Base-by-base conservation (phyloP, 2,329 filamentous ascomycete species). In the Cytospora chrysosperma region DNA sequence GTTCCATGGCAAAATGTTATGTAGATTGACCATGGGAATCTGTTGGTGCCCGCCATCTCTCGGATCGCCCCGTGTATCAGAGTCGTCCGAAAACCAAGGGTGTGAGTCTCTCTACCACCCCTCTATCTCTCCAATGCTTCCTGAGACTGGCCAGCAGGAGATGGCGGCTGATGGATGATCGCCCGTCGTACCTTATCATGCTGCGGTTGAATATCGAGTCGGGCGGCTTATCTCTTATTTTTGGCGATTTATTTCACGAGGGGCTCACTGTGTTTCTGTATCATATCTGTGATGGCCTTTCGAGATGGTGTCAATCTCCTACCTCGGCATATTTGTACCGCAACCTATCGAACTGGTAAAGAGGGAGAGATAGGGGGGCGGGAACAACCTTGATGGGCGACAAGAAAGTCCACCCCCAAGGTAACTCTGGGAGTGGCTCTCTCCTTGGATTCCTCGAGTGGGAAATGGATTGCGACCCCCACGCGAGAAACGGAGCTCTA, bases 381-480 rank as follows among this genome's bases (percentile, higher is more conserved):
- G 62, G 62, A 64, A 54, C 50, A 52, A 51, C 57, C 53, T 64
- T 34, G 52, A 51, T 40, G 54, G 58, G 30, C 49, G 43, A 49
- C n/a, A 32, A 40, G 27, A 5, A 19, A 61, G 57, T 40, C 62
- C 62, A 64, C 62, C 57, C 34, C 19, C 40, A 47, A 47, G 24
- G 62, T 56, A 61, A 64, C 62, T 43, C 59, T 55, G 58, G 51
- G 15, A 37, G 24, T 52, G 51, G 51, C n/a, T 12, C 40, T 37
- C 27, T n/a, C 40, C 56, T 27, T 50, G 56, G 19, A 49, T 24
- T 52, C 26, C 57, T 52, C 28, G 56, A n/a, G 43, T 43, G 24
- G 56, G 62, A 63, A 56, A 56, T 47, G 62, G 56, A 63, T 63
- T 52, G 32, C 56, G 62, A 60, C 62, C 62, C 56, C 62, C 59